These are phyloP conservation scores for Auxenochlorella pyrenoidosa DNA, from an alignment of 139 green algal species.

Conservation along the genomic window DNA sequence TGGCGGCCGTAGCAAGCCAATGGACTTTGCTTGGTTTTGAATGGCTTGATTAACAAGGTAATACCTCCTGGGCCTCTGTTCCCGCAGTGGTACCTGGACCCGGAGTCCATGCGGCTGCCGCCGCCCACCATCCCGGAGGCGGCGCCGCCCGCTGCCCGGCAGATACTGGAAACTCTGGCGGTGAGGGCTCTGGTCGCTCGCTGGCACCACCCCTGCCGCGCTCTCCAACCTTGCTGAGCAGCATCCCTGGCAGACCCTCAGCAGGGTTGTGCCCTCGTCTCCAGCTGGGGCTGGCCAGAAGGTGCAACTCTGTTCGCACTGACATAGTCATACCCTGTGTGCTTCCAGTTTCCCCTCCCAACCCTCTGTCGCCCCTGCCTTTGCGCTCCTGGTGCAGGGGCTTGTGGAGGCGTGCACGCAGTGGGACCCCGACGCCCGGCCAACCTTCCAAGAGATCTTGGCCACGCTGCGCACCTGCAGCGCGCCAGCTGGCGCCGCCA, in stretches of 20 bases:
- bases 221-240: no score
- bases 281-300: no score
- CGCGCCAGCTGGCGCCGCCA: no score
- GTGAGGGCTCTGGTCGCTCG: constrained; percentile 1
- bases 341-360: no score
- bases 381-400: constrained; percentile 6
- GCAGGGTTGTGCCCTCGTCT: no score
- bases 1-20: no score
- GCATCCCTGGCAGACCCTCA: no score
- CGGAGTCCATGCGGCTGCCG: constrained; percentile 44
- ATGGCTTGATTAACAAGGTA: not conserved
- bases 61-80: not conserved
- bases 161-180: constrained; percentile 34
- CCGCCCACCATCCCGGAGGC: constrained; percentile 12
- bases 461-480: constrained; percentile 9
- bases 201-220: no score
- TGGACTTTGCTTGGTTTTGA: no score
- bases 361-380: no score
- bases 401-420: constrained; percentile 44
- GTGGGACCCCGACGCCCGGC: constrained; percentile 42
- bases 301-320: no score
- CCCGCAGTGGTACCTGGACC: constrained; percentile 48
- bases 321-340: no score
- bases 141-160: not conserved
- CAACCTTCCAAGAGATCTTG: constrained; percentile 48